Percentiles rank a stretch among this genome's conserved stretches.
These are phyloP conservation scores for Collybiopsis luxurians DNA, from an alignment of 768 basidiomycete genomes.

Conservation along the genomic window DNA sequence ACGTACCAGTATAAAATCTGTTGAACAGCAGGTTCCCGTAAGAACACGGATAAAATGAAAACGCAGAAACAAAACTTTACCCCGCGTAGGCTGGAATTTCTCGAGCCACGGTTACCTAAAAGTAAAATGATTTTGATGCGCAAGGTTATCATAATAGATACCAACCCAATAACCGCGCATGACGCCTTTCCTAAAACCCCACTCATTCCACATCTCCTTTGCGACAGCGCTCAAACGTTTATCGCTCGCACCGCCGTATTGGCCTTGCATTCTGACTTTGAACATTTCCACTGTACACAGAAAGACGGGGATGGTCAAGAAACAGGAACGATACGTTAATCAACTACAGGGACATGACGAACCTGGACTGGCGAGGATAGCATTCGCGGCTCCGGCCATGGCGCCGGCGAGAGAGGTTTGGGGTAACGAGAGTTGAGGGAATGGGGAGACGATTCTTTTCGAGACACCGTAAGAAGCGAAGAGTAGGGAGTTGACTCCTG, in stretches of 20 bases:
- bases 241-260: constrained; percentile 81
- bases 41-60: background rate
- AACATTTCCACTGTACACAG: constrained; percentile 98
- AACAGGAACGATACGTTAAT: constrained; percentile 1
- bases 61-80: constrained; percentile 33
- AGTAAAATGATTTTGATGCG: background rate
- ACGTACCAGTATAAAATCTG: constrained; percentile 68
- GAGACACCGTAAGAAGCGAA: constrained; percentile 90
- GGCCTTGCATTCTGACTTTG: constrained; percentile 97
- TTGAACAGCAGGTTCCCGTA: background rate
- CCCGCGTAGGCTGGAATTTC: constrained; percentile 98
- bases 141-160: background rate
- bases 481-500: constrained; percentile 93
- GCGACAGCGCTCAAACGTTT: constrained; percentile 72
- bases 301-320: too few species aligned
- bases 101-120: constrained; percentile 81
- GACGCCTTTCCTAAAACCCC: constrained; percentile 83
- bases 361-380: constrained; percentile 91
- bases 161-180: constrained; percentile 97
- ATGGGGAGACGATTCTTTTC: constrained; percentile 83
- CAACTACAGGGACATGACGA: constrained; percentile 10
- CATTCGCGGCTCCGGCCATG: constrained; percentile 91
- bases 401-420: constrained; percentile 84
- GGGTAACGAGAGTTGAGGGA: constrained; percentile 73
- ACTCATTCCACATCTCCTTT: constrained; percentile 81